A percentile compares a stretch with the other conserved stretches of the same genome.
Conservation (phyloP, 257 asterid species). For the Solanum raphanifolium region DNA sequence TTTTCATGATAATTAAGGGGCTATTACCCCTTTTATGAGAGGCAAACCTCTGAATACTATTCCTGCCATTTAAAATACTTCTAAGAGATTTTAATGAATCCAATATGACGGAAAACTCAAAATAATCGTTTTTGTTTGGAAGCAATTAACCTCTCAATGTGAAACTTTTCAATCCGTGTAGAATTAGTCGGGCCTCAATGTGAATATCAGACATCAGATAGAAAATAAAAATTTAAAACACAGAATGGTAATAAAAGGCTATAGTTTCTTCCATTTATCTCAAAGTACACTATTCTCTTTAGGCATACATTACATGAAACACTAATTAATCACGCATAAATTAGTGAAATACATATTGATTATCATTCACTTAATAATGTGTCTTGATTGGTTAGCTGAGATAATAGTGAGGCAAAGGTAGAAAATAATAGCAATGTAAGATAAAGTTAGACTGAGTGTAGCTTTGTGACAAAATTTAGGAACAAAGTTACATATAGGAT, state of each 20-base stretch:
- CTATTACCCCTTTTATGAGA: neutral
- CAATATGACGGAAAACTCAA: neutral
- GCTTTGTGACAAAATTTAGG: constrained; percentile 31
- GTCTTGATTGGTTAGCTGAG: constrained; percentile 39
- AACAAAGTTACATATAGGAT: constrained; percentile 34
- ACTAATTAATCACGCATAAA: neutral
- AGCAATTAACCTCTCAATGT: neutral
- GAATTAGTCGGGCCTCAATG: neutral
- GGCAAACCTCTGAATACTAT: neutral
- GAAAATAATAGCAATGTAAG: constrained; percentile 19
- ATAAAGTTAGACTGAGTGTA: constrained; percentile 15
- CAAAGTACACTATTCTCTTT: neutral
- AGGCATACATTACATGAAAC: neutral
- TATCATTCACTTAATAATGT: neutral
- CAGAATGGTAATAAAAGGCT: neutral
- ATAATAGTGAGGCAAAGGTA: constrained; percentile 35
- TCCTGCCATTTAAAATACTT: neutral
- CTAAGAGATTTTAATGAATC: neutral
- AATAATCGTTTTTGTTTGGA: neutral
- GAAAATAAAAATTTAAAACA: neutral
- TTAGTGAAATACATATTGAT: neutral
- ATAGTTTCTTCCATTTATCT: neutral
- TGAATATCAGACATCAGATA: neutral
- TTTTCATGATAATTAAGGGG: neutral
- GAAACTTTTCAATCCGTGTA: neutral